Evolutionary conservation across 202 grass and related monocot genomes (phyloP), one percentile per base, ranked within the genome.

Genomic region (Carex arenaria): DNA sequence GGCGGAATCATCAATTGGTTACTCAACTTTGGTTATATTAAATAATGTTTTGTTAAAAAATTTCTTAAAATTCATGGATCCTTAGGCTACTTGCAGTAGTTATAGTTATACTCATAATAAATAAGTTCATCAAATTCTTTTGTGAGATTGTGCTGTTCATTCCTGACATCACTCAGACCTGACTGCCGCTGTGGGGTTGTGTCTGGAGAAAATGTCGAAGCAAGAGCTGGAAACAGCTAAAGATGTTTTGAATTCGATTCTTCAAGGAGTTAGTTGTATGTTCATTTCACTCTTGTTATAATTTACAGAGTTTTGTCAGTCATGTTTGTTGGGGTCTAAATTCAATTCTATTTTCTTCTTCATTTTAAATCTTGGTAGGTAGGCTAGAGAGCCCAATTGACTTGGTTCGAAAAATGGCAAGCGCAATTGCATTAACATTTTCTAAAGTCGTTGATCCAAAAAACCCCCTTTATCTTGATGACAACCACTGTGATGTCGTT

Each of bases 221-320:
- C 73, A 84, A 72, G 96, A 98, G 85, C 83, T 98, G 85, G 96
- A 98, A 86, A 88, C 64, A 30, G 86, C 93, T 26, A 95, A 88
- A 90, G 91, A 93, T 90, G 83, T 92, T 40, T 89, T 95, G 83
- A 91, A 90, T 89, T 92, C 73, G 80, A 93, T 98, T 84, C 91
- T 95, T 83, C 89, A 93, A 87, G 96, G 96, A 93, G 93, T 95
- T 86, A 98, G 86, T 85, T 98, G 93, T 95, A 88, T 87, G 88
- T 89, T 36, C 26, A 60, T 63, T 60, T 26, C 40, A 80, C 67
- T 67, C 53, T 62, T 82, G 60, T 49, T 43, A 60, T 73, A 42
- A 53, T 73, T 82, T 61, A 32, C 26, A 61, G 18, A 72, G 15
- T 64, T 53, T 85, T 80, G 15, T 68, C 59, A 36, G 60, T 62